Conservation (phyloP, 2,329 filamentous ascomycete species). For the Beauveria caledonica region DNA sequence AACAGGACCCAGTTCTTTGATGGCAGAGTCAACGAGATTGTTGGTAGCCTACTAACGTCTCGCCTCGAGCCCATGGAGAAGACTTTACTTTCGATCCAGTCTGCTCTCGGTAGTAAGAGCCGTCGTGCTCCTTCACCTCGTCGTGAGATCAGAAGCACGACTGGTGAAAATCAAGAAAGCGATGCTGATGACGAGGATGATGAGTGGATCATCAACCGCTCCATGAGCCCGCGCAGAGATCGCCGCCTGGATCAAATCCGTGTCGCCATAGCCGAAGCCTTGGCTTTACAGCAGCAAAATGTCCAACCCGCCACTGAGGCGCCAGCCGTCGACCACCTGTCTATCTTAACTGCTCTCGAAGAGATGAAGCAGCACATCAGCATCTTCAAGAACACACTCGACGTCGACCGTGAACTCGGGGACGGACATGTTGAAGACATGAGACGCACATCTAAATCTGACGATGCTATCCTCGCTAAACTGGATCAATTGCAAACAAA, state of each 20-base stretch:
- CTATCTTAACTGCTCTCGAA: conserved; percentile 58
- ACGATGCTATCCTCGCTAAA: conserved; percentile 45
- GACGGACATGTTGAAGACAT: conserved; percentile 50
- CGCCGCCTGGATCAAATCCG: conserved; percentile 78
- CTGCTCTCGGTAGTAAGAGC: conserved; percentile 53
- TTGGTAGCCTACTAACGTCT: conserved; percentile 67
- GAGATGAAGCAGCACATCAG: conserved; percentile 47
- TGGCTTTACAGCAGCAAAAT: conserved; percentile 48
- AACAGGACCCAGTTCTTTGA: conserved; percentile 84
- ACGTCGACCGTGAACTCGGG: conserved; percentile 34
- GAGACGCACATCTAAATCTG: conserved; percentile 34
- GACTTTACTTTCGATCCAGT: conserved; percentile 67
- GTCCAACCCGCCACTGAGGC: conserved; percentile 22
- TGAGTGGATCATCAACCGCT: conserved; percentile 54
- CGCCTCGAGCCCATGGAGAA: conserved; percentile 75
- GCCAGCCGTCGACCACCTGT: conserved; percentile 23
- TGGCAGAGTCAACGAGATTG: conserved; percentile 76
- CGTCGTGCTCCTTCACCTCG: conserved; percentile 47
- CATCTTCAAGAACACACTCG: conserved; percentile 12
- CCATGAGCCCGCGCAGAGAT: conserved; percentile 70
- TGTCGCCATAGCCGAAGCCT: conserved; percentile 62
- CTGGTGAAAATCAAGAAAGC: conserved; percentile 65
- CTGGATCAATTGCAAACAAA: conserved; percentile 52
- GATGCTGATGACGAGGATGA: conserved; percentile 95
- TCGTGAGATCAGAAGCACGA: conserved; percentile 56